These are phyloP conservation scores for Umbelopsis sp. DNA, from an alignment of 192 early-diverging fungal genomes.

Conservation along the genomic window DNA sequence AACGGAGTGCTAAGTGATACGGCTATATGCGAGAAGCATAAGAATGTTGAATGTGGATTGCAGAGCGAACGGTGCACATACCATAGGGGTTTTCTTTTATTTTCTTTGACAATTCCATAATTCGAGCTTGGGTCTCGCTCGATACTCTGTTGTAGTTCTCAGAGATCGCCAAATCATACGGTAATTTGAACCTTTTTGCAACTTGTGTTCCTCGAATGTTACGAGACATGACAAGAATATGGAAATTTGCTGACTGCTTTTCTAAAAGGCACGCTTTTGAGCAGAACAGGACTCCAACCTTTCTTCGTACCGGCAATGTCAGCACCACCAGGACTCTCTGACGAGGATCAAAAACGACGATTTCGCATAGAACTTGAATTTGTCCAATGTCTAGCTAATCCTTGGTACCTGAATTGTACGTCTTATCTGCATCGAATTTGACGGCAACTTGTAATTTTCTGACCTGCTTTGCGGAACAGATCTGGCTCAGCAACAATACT, in stretches of 20 bases:
- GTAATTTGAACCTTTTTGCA: slow-evolving; percentile 7
- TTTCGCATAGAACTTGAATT: slow-evolving; percentile 96
- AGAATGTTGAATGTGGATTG: too few relatives aligned
- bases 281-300: not conserved
- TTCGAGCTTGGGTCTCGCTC: not conserved
- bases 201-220: not conserved
- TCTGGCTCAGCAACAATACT: slow-evolving; percentile 88
- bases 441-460: not conserved
- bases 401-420: slow-evolving; percentile 88
- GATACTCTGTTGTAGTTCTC: slow-evolving; percentile 1
- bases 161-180: not conserved
- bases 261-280: not conserved
- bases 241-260: slow-evolving; percentile 4
- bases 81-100: slow-evolving; percentile 26
- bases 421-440: not conserved
- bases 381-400: slow-evolving; percentile 92
- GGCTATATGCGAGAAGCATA: slow-evolving; percentile 5
- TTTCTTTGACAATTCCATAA: not conserved
- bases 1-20: slow-evolving; percentile 12
- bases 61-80: slow-evolving; percentile 6
- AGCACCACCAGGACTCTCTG: not conserved
- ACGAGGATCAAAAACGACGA: slow-evolving; percentile 48
- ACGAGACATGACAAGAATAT: not conserved
- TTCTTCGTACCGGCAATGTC: not conserved
- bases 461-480: slow-evolving; percentile 26